These are phyloP conservation scores for Macadamia tetraphylla DNA, from an alignment of 164 flowering plant genomes.

Conservation along the genomic window DNA sequence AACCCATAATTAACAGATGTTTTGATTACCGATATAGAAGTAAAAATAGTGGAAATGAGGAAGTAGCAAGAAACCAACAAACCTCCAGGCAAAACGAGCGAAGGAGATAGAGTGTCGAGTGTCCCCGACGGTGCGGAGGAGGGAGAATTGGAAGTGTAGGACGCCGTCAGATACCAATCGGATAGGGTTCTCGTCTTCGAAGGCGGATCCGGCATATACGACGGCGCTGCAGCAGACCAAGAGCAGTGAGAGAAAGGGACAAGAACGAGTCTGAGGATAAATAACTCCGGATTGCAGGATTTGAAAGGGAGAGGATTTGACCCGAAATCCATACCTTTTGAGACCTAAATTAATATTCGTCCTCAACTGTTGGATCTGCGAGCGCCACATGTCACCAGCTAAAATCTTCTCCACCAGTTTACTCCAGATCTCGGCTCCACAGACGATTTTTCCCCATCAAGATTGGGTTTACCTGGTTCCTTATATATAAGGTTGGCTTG, in stretches of 20 bases:
- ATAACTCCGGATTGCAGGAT: no score
- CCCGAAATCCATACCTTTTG: no score
- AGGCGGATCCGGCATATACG: constrained; percentile 25
- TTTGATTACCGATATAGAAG: not conserved
- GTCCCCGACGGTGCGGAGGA: constrained; percentile 45
- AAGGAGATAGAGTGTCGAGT: constrained; percentile 70
- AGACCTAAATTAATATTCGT: no score
- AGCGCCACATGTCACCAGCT: no score
- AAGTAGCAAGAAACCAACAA: not conserved
- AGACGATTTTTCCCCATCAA: no score
- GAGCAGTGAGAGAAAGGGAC: constrained; percentile 18
- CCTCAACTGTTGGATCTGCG: no score
- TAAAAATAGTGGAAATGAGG: not conserved
- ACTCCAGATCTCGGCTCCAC: no score
- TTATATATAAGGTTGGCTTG: no score
- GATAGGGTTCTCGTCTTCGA: constrained; percentile 75
- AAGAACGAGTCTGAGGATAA: not conserved
- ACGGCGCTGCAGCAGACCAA: constrained; percentile 28
- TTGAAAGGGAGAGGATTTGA: no score
- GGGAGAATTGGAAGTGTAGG: constrained; percentile 46
- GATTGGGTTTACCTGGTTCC: no score
- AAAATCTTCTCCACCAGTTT: no score
- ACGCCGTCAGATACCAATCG: constrained; percentile 55
- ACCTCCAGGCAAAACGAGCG: constrained; percentile 84
- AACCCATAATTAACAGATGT: not conserved